phyloP scores from a whole-genome alignment of 352 stramenopile genomes.

The Globisporangium iwayamae region DNA sequence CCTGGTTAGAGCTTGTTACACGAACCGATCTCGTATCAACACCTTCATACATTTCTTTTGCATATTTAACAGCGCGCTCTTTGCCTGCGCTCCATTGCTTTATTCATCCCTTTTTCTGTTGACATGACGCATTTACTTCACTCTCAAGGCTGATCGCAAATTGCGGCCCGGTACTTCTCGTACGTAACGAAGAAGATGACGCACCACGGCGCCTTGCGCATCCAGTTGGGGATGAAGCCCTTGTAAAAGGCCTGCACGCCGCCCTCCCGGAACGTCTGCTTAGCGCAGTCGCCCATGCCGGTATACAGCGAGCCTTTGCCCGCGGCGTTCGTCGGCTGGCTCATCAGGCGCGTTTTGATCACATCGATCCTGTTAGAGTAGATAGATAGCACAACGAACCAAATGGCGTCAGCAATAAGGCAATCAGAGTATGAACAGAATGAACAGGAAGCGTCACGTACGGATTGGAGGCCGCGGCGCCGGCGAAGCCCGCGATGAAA shows the following conservation, averaged over 20 bases:
- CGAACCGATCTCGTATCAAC: not conserved
- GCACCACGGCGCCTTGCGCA: conserved; percentile 85
- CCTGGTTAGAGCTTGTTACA: too few species aligned
- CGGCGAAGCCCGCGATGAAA: conserved; percentile 72
- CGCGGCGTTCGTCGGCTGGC: conserved; percentile 53
- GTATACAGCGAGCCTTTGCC: conserved; percentile 58
- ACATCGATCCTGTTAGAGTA: conserved; percentile 59
- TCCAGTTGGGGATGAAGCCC: conserved; percentile 85
- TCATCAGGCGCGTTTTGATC: conserved; percentile 85
- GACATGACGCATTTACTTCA: not conserved
- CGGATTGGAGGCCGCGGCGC: conserved; percentile 71
- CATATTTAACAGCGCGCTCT: not conserved
- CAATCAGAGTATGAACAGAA: too few species aligned
- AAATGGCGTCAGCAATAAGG: too few species aligned
- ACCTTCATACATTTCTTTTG: not conserved
- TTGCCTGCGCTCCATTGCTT: not conserved
- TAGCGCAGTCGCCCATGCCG: conserved; percentile 69
- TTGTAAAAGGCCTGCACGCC: conserved; percentile 76
- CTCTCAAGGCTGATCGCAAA: conserved; percentile 33
- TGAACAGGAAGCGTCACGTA: conserved; percentile 16
- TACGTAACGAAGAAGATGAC: conserved; percentile 87
- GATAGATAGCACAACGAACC: not conserved
- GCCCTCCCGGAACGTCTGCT: conserved; percentile 67
- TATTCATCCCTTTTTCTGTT: not conserved
- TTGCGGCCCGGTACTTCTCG: conserved; percentile 61